Evolutionary conservation across 257 asterid species (phyloP).

Genomic region (Lycium ferocissimum): DNA sequence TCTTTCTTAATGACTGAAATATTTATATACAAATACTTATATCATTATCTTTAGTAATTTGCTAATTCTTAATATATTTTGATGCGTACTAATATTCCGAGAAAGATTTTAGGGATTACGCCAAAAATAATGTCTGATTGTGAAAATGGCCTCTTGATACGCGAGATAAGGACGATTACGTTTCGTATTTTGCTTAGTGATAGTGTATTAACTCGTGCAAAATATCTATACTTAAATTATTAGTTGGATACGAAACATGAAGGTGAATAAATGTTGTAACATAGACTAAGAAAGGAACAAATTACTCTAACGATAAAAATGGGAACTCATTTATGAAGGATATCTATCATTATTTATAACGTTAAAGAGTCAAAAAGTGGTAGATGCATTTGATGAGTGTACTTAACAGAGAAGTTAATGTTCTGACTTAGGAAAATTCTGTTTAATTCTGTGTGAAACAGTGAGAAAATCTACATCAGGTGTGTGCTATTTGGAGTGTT

Average conservation of each 20-base stretch:
- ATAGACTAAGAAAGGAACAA: not conserved
- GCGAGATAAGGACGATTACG: no score
- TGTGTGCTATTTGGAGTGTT: not conserved
- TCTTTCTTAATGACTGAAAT: no score
- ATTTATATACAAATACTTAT: no score
- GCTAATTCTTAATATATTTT: no score
- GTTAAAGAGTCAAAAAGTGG: not conserved
- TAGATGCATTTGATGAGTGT: slow-evolving; percentile 20
- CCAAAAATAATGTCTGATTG: no score
- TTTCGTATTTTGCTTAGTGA: no score
- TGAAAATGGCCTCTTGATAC: no score
- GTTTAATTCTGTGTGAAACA: not conserved
- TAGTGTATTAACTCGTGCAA: not conserved
- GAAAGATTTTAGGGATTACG: no score
- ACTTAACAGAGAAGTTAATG: slow-evolving; percentile 17
- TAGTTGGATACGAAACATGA: not conserved
- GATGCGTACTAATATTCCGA: no score
- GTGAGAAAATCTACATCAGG: not conserved
- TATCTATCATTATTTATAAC: not conserved
- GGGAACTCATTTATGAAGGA: not conserved
- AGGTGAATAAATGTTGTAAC: not conserved
- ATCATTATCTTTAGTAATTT: no score
- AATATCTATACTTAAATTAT: not conserved
- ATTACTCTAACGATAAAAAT: not conserved
- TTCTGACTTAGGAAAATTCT: not conserved